Base-by-base conservation (phyloP, 1,139 yeast genomes). In the Geotrichum aggregatum region DNA sequence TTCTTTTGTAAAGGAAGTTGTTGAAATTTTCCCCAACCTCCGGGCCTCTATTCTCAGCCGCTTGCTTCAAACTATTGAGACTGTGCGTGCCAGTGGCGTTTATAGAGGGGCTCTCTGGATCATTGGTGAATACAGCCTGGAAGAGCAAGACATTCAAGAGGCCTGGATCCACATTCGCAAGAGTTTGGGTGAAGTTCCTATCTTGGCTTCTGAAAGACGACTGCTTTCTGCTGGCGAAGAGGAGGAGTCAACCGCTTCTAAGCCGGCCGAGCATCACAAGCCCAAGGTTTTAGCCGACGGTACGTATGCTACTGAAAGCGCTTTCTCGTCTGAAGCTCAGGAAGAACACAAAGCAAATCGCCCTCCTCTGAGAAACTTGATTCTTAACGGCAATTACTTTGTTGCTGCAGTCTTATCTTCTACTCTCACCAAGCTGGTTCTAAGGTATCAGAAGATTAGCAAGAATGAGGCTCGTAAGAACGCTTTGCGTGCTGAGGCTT, bases 261-360 rank as follows among this genome's bases (percentile, higher is more conserved):
- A 59, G 35, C 66, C 68, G 30, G 44, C 66, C 10, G 69, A 70
- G 50, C 70, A 75, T 39, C 71, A 71, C 56, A 88, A 87, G 49
- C 96, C 98, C 31, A 83, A 85, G 57, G 84, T 94, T 53, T 78
- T 92, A 59, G 96, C 98, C 19, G 99, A 94, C 71, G 99, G 99
- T 61, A 94, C 99, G 1, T 94, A 94, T 71, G 98, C 98, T 30
- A 86, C 97, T 31, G 98, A 94, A 70, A 84, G 83, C 62, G 97
- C 98, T 0, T 76, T 88, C 55, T 81, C 87, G 3, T 62, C 63
- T 11, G 65, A 63, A 26, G 58, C 59, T 3, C 59, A 65, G 5
- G 72, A 69, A 16, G 62, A 61, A 28, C 70, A 69, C 38, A 62
- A 62, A 50, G 57, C 61, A 18, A 73, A 71, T 44, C 70, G 75